Conservation (phyloP, 345 rosid genomes). For the Heritiera fomes region DNA sequence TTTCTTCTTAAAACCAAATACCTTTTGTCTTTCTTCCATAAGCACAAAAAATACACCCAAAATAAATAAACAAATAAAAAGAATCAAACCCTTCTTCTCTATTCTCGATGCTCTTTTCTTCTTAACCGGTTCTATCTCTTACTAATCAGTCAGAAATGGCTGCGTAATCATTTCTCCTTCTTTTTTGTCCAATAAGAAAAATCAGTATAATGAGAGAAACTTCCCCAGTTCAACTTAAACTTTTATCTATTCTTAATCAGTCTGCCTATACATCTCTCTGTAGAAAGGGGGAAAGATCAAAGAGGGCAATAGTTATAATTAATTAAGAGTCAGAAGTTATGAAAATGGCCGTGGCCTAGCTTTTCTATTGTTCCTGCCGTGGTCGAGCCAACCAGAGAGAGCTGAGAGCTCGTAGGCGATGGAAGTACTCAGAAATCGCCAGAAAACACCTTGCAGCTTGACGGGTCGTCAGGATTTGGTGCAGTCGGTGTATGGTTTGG, state of each 20-base stretch:
- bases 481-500: constrained; percentile 73
- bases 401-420: constrained; percentile 92
- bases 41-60: background rate
- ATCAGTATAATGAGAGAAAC: background rate
- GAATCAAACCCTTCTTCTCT: background rate
- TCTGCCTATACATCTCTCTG: constrained; percentile 37
- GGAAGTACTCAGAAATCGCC: constrained; percentile 82
- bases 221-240: constrained; percentile 15
- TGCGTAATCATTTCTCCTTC: constrained; percentile 22
- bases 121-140: background rate
- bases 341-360: constrained; percentile 23
- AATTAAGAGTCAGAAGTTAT: constrained; percentile 11
- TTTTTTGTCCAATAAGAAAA: background rate
- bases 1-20: constrained; percentile 2
- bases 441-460: constrained; percentile 87
- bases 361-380: constrained; percentile 58
- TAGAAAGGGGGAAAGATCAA: constrained; percentile 18
- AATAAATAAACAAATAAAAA: background rate
- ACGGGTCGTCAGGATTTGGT: constrained; percentile 71
- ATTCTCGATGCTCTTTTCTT: background rate
- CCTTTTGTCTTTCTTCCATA: constrained; percentile 2
- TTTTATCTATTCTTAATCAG: constrained; percentile 24
- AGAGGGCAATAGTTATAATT: constrained; percentile 3
- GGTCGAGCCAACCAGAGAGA: constrained; percentile 95
- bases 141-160: constrained; percentile 28